Base-by-base conservation (phyloP, 2,329 filamentous ascomycete genomes). In the Metarhizium album region DNA sequence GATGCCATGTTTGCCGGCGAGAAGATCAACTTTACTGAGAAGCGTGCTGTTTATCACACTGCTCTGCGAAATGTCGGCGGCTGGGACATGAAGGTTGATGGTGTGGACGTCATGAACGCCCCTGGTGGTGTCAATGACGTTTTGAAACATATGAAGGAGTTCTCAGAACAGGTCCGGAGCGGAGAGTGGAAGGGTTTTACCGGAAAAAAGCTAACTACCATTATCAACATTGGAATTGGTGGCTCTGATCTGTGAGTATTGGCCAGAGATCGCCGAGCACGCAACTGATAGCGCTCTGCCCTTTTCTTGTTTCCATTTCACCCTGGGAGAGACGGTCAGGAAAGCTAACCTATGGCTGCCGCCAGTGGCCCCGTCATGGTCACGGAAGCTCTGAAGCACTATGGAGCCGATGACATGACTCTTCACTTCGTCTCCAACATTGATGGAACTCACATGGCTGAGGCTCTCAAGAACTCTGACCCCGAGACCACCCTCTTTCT, bases 341-440 rank as follows among this genome's bases (percentile, higher is more conserved):
- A 14, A 23, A 24, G 22, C 40, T 43, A 24, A 43, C 22, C n/a
- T 24, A 4, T 23, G 22, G n/a, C 24, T 43, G 33, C 18, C 38
- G 3, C 43, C 59, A 93, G 90, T 59, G 93, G 93, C 53, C 93
- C 93, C 33, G 93, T 98, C 68, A 98, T 98, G 93, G 93, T 98
- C 61, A 93, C 90, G 40, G 93, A 98, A 74, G 90, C 93, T 45
- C 82, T 98, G 62, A 97, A 96, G 79, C 80, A 90, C 66, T 98
- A 98, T 70, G 87, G 88, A 46, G 84, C 89, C 67, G 80, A 83
- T 54, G 84, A 86, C 70, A 80, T 90, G 74, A 96, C 84, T 57
- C 80, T 97, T 45, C 91, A 97, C 79, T 98, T 98, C 64, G 93
- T 98, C 60, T 97, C 91, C 75, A 98, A 98, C 80, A 97, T 98